These are phyloP conservation scores for Dissophora ornata DNA, from an alignment of 192 early-diverging fungal species.

Conservation along the genomic window DNA sequence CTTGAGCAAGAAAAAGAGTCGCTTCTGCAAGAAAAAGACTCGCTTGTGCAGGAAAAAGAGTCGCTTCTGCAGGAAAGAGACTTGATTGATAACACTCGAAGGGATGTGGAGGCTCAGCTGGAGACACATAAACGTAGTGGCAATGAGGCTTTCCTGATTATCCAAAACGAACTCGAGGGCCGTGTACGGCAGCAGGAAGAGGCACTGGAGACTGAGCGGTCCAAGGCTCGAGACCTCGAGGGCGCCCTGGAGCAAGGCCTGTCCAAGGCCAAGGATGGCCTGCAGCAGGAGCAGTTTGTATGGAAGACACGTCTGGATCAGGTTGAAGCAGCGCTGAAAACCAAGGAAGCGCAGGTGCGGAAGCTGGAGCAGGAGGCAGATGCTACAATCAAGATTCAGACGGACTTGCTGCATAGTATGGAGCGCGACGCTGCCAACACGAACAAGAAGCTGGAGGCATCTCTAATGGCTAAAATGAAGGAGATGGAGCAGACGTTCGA, in stretches of 20 bases:
- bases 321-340: constrained; percentile 33
- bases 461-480: constrained; percentile 29
- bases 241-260: constrained; percentile 14
- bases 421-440: constrained; percentile 46
- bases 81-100: no score
- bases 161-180: constrained; percentile 20
- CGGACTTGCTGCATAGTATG: constrained; percentile 48
- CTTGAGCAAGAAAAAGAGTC: constrained; percentile 1
- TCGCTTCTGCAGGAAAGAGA: background rate
- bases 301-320: constrained; percentile 44
- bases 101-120: constrained; percentile 20
- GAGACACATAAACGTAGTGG: constrained; percentile 14
- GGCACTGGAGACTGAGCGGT: constrained; percentile 7
- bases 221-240: constrained; percentile 20
- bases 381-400: constrained; percentile 54
- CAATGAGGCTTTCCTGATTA: constrained; percentile 15
- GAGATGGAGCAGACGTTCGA: constrained; percentile 39
- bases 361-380: constrained; percentile 50
- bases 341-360: constrained; percentile 42
- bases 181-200: constrained; percentile 20
- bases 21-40: constrained; percentile 5
- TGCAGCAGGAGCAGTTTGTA: constrained; percentile 41
- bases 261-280: constrained; percentile 19
- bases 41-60: constrained; percentile 1
- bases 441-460: constrained; percentile 32